Conservation (phyloP, 108 stramenopile genomes). For the Stephanodiscus triporus region DNA sequence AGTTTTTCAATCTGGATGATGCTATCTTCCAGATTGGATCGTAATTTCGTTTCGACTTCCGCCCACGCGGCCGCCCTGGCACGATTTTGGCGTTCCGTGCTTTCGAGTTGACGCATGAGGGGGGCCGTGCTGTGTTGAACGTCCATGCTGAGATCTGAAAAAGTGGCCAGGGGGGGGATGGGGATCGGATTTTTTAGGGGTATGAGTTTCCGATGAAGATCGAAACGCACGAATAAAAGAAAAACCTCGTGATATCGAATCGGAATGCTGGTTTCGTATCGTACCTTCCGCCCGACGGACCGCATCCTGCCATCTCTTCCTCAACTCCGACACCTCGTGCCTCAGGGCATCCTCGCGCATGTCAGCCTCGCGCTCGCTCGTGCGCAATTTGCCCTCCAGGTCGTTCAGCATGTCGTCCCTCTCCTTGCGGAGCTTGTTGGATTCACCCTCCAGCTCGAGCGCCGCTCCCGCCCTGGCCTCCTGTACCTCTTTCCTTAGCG, state of each 20-base stretch:
- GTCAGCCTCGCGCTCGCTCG: slow-evolving; percentile 76
- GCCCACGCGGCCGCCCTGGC: slow-evolving; percentile 70
- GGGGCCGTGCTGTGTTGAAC: slow-evolving; percentile 83
- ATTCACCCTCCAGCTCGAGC: slow-evolving; percentile 62
- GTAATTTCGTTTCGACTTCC: slow-evolving; percentile 72
- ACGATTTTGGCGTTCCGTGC: slow-evolving; percentile 77
- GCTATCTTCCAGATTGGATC: slow-evolving; percentile 74
- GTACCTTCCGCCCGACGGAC: slow-evolving; percentile 80
- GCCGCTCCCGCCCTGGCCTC: slow-evolving; percentile 55
- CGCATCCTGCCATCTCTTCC: slow-evolving; percentile 89
- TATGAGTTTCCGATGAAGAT: neutral
- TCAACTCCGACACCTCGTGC: slow-evolving; percentile 75
- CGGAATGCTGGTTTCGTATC: neutral
- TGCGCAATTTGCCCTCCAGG: slow-evolving; percentile 73
- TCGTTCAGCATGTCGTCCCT: slow-evolving; percentile 68
- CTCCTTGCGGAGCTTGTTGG: slow-evolving; percentile 64
- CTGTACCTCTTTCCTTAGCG: slow-evolving; percentile 59
- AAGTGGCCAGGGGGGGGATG: too few species aligned
- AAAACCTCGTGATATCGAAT: neutral
- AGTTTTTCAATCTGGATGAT: slow-evolving; percentile 67
- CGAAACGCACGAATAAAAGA: neutral
- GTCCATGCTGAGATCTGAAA: slow-evolving; percentile 76
- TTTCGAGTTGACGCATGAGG: slow-evolving; percentile 78
- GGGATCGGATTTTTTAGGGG: too few species aligned
- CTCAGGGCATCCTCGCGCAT: slow-evolving; percentile 84